A percentile compares a stretch with the other conserved stretches of the same genome.
These are phyloP conservation scores for Aspergillus cejpii DNA, from an alignment of 2,329 filamentous ascomycete species.

Conservation along the genomic window DNA sequence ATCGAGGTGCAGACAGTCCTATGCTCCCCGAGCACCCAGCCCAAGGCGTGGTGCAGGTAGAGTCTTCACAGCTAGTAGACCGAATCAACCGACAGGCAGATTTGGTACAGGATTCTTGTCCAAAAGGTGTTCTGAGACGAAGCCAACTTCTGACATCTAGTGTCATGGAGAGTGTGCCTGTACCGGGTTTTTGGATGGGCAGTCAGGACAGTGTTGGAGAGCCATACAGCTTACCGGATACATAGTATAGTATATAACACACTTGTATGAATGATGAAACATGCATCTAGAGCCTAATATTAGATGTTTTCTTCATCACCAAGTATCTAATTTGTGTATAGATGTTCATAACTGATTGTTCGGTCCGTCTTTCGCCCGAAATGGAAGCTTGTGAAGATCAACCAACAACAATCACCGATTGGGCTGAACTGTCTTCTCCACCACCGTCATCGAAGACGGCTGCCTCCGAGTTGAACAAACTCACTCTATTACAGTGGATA, in stretches of 20 bases:
- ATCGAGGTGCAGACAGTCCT: conserved; percentile 10
- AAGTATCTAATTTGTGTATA: background rate
- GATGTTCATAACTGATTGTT: background rate
- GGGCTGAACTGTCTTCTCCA: background rate
- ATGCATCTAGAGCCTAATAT: background rate
- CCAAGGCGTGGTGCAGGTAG: conserved; percentile 34
- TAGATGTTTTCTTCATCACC: background rate
- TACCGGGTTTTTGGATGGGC: conserved; percentile 35
- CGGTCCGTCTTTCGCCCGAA: background rate
- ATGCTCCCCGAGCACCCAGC: conserved; percentile 16
- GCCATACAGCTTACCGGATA: conserved; percentile 29
- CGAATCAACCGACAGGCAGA: conserved; percentile 13
- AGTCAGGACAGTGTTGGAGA: conserved; percentile 37
- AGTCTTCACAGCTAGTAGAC: conserved; percentile 37
- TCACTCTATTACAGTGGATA: background rate
- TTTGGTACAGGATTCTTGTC: conserved; percentile 10
- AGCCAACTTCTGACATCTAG: conserved; percentile 39
- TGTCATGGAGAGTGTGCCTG: conserved; percentile 40
- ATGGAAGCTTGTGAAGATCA: background rate
- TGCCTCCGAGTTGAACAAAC: background rate
- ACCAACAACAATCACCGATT: background rate
- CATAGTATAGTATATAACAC: conserved; percentile 6
- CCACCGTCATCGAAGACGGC: background rate
- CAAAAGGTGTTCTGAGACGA: conserved; percentile 24
- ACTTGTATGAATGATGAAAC: conserved; percentile 1